phyloP scores from a whole-genome alignment of 2,329 filamentous ascomycete genomes.

The Acrocalymma vagum region DNA sequence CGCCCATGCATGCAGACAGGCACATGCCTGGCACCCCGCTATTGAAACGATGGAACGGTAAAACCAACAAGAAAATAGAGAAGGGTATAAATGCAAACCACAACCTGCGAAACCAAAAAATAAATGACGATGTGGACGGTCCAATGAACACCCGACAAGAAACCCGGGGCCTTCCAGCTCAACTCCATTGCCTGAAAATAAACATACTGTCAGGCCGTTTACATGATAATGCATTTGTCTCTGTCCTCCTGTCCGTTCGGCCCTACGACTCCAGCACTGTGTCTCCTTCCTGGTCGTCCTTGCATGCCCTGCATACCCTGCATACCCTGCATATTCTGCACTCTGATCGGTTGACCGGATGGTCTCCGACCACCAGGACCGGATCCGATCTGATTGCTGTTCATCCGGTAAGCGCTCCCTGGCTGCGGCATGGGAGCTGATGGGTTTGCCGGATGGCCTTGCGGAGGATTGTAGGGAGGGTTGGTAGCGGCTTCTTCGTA shows the following conservation, averaged over 20 bases:
- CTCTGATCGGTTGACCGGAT: slow-evolving; percentile 20
- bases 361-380: slow-evolving; percentile 18
- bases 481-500: slow-evolving; percentile 71
- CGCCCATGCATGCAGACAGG: too few species aligned
- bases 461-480: slow-evolving; percentile 63
- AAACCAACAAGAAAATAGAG: too few species aligned
- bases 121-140: too few species aligned
- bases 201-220: too few species aligned
- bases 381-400: slow-evolving; percentile 14
- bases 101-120: too few species aligned
- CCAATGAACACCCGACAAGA: too few species aligned
- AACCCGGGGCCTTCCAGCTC: too few species aligned
- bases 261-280: slow-evolving; percentile 30
- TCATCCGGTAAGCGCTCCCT: slow-evolving; percentile 36
- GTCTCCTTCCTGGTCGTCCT: slow-evolving; percentile 30
- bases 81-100: too few species aligned
- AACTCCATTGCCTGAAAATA: too few species aligned
- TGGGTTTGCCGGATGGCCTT: slow-evolving; percentile 53
- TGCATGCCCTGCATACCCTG: too few species aligned
- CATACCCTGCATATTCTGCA: slow-evolving; percentile 7
- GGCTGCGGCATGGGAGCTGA: slow-evolving; percentile 34
- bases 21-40: too few species aligned
- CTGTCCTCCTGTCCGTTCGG: slow-evolving; percentile 30
- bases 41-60: too few species aligned
- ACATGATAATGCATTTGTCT: slow-evolving; percentile 46